A percentile compares a stretch with the other conserved stretches of the same genome.
phyloP scores from a whole-genome alignment of 164 flowering plant species.

The Macadamia integrifolia region DNA sequence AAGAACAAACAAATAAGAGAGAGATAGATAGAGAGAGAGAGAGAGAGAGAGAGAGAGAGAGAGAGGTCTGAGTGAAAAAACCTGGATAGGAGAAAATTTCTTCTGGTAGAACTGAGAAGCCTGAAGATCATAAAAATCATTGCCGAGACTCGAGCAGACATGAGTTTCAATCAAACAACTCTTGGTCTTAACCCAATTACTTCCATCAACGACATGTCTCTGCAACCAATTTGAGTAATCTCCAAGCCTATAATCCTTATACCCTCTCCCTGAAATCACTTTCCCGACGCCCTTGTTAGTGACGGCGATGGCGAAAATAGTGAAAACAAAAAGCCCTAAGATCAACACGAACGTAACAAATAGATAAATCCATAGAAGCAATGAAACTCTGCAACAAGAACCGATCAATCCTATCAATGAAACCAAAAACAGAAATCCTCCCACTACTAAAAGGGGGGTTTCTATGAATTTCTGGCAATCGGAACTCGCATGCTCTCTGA shows the following conservation, averaged over 20 bases:
- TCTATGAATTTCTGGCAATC: slow-evolving; percentile 35
- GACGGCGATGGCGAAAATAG: slow-evolving; percentile 38
- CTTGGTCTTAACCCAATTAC: slow-evolving; percentile 42
- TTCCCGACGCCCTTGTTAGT: slow-evolving; percentile 49
- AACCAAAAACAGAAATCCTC: slow-evolving; percentile 20
- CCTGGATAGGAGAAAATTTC: slow-evolving; percentile 42
- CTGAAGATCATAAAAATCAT: neutral
- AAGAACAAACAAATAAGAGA: no score
- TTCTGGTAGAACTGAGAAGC: slow-evolving; percentile 18
- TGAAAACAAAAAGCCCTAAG: slow-evolving; percentile 32
- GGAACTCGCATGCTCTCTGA: slow-evolving; percentile 9
- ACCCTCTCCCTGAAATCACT: slow-evolving; percentile 32
- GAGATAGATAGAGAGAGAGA: no score
- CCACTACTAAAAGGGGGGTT: slow-evolving; percentile 32
- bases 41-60: no score
- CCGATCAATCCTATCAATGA: slow-evolving; percentile 43
- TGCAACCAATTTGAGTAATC: slow-evolving; percentile 65
- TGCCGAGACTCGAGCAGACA: slow-evolving; percentile 27
- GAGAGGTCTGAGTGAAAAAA: slow-evolving; percentile 7
- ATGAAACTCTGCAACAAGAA: slow-evolving; percentile 22
- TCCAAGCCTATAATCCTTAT: slow-evolving; percentile 34
- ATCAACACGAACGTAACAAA: slow-evolving; percentile 33
- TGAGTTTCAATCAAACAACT: slow-evolving; percentile 45
- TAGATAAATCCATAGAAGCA: slow-evolving; percentile 38
- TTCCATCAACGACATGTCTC: slow-evolving; percentile 28